Percentiles rank a stretch among this genome's conserved stretches.
Evolutionary conservation across 352 stramenopile genomes (phyloP).

Genomic region (Thraustochytrium sp.): DNA sequence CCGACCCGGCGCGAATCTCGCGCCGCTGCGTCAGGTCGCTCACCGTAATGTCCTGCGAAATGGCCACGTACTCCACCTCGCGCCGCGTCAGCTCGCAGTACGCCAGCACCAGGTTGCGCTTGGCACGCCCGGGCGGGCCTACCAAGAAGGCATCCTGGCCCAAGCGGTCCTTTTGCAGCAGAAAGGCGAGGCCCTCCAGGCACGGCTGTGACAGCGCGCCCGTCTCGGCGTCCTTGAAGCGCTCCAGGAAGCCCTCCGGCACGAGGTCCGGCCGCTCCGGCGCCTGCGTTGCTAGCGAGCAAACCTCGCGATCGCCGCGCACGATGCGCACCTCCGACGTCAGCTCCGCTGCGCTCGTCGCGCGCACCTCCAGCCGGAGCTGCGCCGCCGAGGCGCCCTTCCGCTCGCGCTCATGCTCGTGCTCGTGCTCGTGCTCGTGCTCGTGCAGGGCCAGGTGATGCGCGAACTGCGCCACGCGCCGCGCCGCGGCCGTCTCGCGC

Average conservation of each 20-base stretch:
- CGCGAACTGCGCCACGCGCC: too few species aligned
- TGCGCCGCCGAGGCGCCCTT: too few species aligned
- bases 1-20: constrained; percentile 54
- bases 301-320: not conserved
- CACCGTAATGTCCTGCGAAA: constrained; percentile 88
- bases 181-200: constrained; percentile 24
- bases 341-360: not conserved
- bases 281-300: not conserved
- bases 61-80: constrained; percentile 76
- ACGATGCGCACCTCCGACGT: not conserved
- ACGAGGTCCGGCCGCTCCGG: constrained; percentile 11
- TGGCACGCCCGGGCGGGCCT: constrained; percentile 65
- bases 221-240: not conserved
- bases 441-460: too few species aligned
- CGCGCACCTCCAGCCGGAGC: not conserved
- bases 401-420: too few species aligned
- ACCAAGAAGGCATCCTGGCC: constrained; percentile 71
- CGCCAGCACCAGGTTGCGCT: constrained; percentile 65
- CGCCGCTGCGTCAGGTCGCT: constrained; percentile 74
- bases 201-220: not conserved
- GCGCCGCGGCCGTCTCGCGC: too few species aligned
- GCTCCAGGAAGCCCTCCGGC: not conserved
- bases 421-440: too few species aligned
- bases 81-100: constrained; percentile 74
- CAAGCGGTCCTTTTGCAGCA: constrained; percentile 50